phyloP scores from a whole-genome alignment of 2,329 filamentous ascomycete genomes.

The Penicillium brevicompactum region DNA sequence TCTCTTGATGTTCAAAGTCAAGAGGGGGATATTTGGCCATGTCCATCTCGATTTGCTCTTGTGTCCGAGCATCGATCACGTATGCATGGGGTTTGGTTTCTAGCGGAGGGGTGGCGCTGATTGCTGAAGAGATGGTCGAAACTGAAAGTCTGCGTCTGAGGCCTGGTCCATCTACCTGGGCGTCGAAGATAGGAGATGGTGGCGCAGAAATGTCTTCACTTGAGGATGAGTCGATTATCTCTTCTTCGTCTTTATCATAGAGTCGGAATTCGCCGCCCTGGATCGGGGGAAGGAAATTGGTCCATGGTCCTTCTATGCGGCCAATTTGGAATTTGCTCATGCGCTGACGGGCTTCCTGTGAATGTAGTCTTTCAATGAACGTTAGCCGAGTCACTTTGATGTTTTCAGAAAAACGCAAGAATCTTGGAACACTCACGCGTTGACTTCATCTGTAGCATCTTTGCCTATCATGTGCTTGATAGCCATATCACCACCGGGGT shows the following conservation, averaged over 20 bases:
- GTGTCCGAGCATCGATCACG: constrained; percentile 74
- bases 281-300: constrained; percentile 84
- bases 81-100: constrained; percentile 48
- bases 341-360: constrained; percentile 67
- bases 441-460: constrained; percentile 91
- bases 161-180: constrained; percentile 38
- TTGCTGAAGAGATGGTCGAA: constrained; percentile 25
- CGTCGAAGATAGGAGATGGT: constrained; percentile 59
- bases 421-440: constrained; percentile 62
- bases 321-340: constrained; percentile 85
- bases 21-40: constrained; percentile 75
- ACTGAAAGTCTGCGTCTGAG: constrained; percentile 38
- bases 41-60: constrained; percentile 72
- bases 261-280: constrained; percentile 76
- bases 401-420: not conserved
- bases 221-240: constrained; percentile 32
- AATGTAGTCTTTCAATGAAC: constrained; percentile 69
- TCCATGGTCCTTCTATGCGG: constrained; percentile 74
- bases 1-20: constrained; percentile 69
- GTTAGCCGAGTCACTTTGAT: constrained; percentile 8
- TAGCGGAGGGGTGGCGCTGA: constrained; percentile 16
- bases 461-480: constrained; percentile 89
- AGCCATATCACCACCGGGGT: constrained; percentile 86
- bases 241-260: constrained; percentile 44
- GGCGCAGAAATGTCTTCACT: constrained; percentile 56